Base-by-base conservation (phyloP, 352 stramenopile genomes). In the Phytophthora macrochlamydospora region DNA sequence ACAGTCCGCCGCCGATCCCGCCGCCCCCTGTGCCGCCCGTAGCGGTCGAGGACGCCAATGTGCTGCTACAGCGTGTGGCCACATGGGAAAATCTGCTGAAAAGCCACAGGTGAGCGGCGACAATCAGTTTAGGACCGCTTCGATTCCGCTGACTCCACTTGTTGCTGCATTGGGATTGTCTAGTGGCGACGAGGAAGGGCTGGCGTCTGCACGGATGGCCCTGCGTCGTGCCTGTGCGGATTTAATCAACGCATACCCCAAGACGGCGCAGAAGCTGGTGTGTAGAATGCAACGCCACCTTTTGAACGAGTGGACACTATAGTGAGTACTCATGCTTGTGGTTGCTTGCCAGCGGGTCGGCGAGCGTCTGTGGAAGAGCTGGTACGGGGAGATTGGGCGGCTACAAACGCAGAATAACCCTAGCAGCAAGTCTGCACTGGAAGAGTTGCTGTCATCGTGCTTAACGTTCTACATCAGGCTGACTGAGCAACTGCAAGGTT, bases 291-390 rank as follows among this genome's bases (percentile, higher is more conserved):
- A 44, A 53, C 44, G 1, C 24, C 12, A 56, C n/a, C 29, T 62
- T 52, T 55, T 24, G 12, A 28, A 13, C 9, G 40, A 1, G 40
- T 13, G 24, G n/a, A 28, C 14, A 31, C 33, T 56, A 12, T 37
- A 33, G 32, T 1, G 14, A 32, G n/a, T 12, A 38, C 12, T 13
- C n/a, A 32, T 63, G 13, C 51, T 35, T 56, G 18, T 60, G 1
- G 45, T 28, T 58, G 42, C 14, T 56, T 8, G 28, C n/a, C 40
- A 90, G 81, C 69, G 73, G 13, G 52, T 90, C 37, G 83, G 83
- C 48, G 69, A 87, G 38, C 73, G 73, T 2, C 65, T 93, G 7
- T 93, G 85, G 85, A 75, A 54, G 51, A 88, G 67, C 55, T 93
- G 83, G 82, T 88, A 92, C 57, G 73, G 76, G 2, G 69, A 89